phyloP scores from a whole-genome alignment of 1,139 yeast species.

The Scheffersomyces quercinus region DNA sequence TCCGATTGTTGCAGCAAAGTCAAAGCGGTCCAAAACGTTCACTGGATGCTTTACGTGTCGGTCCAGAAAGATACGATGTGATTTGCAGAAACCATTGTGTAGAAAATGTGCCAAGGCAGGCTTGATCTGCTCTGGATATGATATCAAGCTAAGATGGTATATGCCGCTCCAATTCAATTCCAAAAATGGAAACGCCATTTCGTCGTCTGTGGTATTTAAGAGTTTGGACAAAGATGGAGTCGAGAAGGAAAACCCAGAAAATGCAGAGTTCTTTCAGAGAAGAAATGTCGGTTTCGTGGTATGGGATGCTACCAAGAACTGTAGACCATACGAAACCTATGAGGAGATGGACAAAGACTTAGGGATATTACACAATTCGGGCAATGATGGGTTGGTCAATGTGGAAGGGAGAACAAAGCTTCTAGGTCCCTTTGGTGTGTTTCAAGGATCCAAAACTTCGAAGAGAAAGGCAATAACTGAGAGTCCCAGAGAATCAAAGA shows the following conservation, averaged over 20 bases:
- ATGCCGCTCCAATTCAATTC: constrained; percentile 50
- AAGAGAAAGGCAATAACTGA: constrained; percentile 1
- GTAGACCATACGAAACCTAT: constrained; percentile 62
- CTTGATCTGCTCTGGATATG: constrained; percentile 77
- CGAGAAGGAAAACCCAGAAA: constrained; percentile 11
- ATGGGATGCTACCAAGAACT: constrained; percentile 45
- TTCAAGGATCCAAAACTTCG: constrained; percentile 21
- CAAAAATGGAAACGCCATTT: constrained; percentile 25
- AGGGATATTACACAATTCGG: constrained; percentile 58
- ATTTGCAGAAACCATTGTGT: constrained; percentile 45
- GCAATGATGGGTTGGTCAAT: constrained; percentile 34
- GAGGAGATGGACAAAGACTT: constrained; percentile 82
- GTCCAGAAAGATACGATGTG: constrained; percentile 50
- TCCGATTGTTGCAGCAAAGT: constrained; percentile 2
- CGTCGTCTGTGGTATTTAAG: constrained; percentile 27
- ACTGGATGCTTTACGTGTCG: constrained; percentile 57
- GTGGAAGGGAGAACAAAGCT: constrained; percentile 51
- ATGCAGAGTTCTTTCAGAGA: constrained; percentile 58
- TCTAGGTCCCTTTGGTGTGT: constrained; percentile 85
- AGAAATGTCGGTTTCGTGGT: constrained; percentile 75
- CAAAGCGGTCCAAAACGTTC: constrained; percentile 41
- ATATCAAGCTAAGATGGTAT: constrained; percentile 79
- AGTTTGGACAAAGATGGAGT: constrained; percentile 10
- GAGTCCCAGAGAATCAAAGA: background rate
- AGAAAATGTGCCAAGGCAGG: constrained; percentile 47